Base-by-base conservation (phyloP, 108 stramenopile species). In the Chaetoceros tenuissimus region DNA sequence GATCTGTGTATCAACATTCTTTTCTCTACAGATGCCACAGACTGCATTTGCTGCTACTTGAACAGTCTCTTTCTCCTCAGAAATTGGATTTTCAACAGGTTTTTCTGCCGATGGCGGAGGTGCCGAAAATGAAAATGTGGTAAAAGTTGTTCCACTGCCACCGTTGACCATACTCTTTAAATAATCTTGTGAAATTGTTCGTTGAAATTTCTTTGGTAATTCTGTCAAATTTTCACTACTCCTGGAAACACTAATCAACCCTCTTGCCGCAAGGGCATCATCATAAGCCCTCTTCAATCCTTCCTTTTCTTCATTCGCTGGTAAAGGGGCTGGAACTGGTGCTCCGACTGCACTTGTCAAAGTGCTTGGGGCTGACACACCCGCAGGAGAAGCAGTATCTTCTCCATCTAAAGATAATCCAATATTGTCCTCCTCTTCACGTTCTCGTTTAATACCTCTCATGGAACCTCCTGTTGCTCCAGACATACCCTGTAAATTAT, bases 371-470 rank as follows among this genome's bases (percentile, higher is more conserved):
- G 51, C 31, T 45, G 69, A 30, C 13, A 28, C 24, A 24, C 53
- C 43, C 53, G 60, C 27, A 24, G 84, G 68, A 19, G 79, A 55
- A 2, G 87, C 62, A 2, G 71, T 60, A 24, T 81, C 74, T 49
- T 89, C 89, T 28, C 79, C 94, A 50, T 94, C 94, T 43, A 94
- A 62, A 2, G 87, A 89, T 51, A 94, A 76, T 24, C 94, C 94
- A 51, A 94, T 80, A 53, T 89, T 85, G 63, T 92, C 86, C 55
- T 92, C 89, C 50, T 89, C 89, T 46, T 90, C 88, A 18, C 88
- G 75, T 30, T 82, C 82, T 67, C 81, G 53, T 64, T 81, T 87
- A 25, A 85, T 29, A 45, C 81, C 67, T 51, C 72, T 61, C 31
- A 47, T 58, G 8, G 46, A 24, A 20, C 52, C 29, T 16, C 57